Conservation (phyloP, 345 rosid species). For the Turnera subulata region DNA sequence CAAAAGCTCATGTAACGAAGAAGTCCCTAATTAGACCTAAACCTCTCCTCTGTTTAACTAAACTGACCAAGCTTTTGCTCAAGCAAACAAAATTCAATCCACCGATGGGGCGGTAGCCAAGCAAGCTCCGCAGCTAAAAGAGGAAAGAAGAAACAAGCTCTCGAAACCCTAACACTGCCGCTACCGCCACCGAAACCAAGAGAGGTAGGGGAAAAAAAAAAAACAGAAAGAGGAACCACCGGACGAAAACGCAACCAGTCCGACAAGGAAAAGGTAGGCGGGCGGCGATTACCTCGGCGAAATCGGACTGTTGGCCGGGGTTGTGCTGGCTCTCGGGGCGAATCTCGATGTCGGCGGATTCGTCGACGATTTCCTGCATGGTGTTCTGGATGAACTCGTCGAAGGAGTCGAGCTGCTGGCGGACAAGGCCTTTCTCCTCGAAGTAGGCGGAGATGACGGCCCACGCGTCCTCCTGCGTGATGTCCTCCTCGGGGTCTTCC, state of each 20-base stretch:
- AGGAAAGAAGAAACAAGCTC: too few species aligned
- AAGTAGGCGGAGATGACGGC: slow-evolving; percentile 93
- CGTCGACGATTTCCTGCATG: slow-evolving; percentile 95
- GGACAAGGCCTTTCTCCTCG: slow-evolving; percentile 91
- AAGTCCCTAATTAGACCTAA: too few species aligned
- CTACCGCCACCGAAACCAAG: too few species aligned
- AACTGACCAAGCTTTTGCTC: too few species aligned
- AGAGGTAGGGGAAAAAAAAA: not conserved
- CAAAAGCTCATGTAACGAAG: too few species aligned
- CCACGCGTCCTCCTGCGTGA: slow-evolving; percentile 93
- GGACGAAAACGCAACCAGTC: not conserved
- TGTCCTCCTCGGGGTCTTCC: slow-evolving; percentile 70
- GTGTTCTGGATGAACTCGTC: slow-evolving; percentile 97
- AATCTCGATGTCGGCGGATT: slow-evolving; percentile 89
- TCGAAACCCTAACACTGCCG: too few species aligned
- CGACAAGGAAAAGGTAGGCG: not conserved
- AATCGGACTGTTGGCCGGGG: slow-evolving; percentile 90
- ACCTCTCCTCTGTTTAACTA: too few species aligned
- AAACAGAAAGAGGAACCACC: not conserved
- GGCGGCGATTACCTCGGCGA: slow-evolving; percentile 72
- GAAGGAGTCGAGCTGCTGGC: slow-evolving; percentile 93
- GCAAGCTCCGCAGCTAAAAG: too few species aligned
- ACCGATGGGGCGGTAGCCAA: too few species aligned
- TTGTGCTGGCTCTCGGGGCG: slow-evolving; percentile 98
- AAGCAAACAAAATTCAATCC: too few species aligned